Evolutionary conservation across 306 rosid species (phyloP).

Genomic region (Ceratonia siliqua): DNA sequence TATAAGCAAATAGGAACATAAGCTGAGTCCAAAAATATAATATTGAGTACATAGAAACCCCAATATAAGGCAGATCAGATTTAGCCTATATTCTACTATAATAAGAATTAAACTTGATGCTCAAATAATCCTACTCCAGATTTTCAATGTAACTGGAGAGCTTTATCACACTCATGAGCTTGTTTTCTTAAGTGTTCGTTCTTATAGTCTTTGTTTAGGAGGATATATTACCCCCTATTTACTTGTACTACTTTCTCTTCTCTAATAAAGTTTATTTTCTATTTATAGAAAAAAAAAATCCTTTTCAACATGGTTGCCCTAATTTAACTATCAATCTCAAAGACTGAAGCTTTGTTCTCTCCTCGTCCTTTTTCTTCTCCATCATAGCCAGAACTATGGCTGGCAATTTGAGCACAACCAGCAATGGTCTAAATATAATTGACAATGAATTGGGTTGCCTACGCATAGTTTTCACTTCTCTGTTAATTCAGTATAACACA

Average conservation of each 20-base stretch:
- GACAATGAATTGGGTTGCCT: neutral
- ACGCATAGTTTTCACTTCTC: neutral
- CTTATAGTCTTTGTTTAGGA: neutral
- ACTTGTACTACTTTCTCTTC: neutral
- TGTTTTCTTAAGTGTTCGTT: neutral
- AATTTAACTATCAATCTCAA: neutral
- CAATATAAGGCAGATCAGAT: neutral
- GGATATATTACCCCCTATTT: neutral
- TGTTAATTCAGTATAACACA: neutral
- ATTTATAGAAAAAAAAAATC: neutral
- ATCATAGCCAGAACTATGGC: neutral
- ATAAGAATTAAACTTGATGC: neutral
- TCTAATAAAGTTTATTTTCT: neutral
- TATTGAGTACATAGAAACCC: neutral
- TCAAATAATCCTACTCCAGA: neutral
- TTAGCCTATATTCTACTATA: neutral
- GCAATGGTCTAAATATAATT: neutral
- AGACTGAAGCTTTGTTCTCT: neutral
- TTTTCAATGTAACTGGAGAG: neutral
- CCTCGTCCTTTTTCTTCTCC: neutral
- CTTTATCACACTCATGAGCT: neutral
- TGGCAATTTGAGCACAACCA: neutral
- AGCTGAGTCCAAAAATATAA: too few species aligned
- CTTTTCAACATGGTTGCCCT: neutral
- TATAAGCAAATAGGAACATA: neutral